Percentiles rank a stretch among this genome's conserved stretches.
Evolutionary conservation across 2,329 filamentous ascomycete genomes (phyloP).

Genomic region (Plectosphaerella plurivora): DNA sequence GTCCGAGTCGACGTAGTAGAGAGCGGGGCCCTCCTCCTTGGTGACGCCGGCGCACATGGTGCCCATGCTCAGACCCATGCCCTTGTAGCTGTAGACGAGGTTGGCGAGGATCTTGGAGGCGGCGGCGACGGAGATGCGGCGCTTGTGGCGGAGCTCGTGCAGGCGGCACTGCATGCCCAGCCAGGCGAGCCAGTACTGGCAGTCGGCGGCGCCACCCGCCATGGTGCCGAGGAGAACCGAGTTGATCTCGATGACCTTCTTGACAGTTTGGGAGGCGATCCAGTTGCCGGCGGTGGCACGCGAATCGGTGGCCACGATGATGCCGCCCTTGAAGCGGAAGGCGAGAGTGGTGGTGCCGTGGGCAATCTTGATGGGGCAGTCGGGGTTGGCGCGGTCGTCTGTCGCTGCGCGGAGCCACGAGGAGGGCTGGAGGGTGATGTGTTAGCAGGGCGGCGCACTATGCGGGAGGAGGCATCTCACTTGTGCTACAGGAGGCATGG

Average conservation of each 20-base stretch:
- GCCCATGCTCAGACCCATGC: slow-evolving; percentile 97
- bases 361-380: slow-evolving; percentile 98
- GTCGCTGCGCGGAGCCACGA: slow-evolving; percentile 95
- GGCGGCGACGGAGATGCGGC: slow-evolving; percentile 93
- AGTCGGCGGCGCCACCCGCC: slow-evolving; percentile 97
- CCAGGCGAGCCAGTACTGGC: slow-evolving; percentile 99
- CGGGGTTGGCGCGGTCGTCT: slow-evolving; percentile 93
- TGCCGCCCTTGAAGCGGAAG: slow-evolving; percentile 96
- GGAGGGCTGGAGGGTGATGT: slow-evolving; percentile 56
- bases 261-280: slow-evolving; percentile 99
- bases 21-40: slow-evolving; percentile 87
- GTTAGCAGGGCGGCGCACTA: slow-evolving; percentile 3
- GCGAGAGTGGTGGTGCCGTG: slow-evolving; percentile 97
- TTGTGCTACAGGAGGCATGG: slow-evolving; percentile 87
- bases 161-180: slow-evolving; percentile 98
- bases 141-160: slow-evolving; percentile 98
- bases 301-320: slow-evolving; percentile 97
- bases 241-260: slow-evolving; percentile 99
- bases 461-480: slow-evolving; percentile 44
- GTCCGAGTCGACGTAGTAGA: slow-evolving; percentile 99
- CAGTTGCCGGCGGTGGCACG: slow-evolving; percentile 96
- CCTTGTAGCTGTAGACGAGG: slow-evolving; percentile 97
- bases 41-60: slow-evolving; percentile 99
- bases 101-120: slow-evolving; percentile 98
- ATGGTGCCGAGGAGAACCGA: slow-evolving; percentile 91